A percentile compares a stretch with the other conserved stretches of the same genome.
phyloP scores from a whole-genome alignment of 129 eudicot genomes.

The Tagetes patula region DNA sequence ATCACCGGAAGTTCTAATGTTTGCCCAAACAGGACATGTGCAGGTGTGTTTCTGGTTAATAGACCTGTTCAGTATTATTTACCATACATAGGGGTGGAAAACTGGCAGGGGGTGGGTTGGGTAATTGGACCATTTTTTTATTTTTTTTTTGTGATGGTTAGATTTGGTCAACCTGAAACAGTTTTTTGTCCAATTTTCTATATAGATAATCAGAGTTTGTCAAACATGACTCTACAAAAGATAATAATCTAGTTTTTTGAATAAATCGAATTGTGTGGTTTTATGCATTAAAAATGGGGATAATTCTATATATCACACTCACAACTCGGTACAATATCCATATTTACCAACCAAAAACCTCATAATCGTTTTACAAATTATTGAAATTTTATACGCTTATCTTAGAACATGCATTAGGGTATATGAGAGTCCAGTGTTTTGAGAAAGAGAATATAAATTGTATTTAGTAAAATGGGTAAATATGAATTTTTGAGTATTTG shows the following conservation, averaged over 20 bases:
- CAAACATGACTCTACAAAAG: background rate
- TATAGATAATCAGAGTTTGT: background rate
- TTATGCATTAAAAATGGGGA: background rate
- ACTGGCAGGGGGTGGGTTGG: background rate
- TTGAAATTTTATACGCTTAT: background rate
- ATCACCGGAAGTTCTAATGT: too few relatives aligned
- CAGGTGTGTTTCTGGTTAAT: constrained; percentile 57
- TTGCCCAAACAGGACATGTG: constrained; percentile 61
- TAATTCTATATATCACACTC: background rate
- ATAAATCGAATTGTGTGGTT: background rate
- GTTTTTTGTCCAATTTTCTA: background rate
- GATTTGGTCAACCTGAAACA: background rate
- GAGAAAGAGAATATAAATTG: background rate
- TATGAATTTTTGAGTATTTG: background rate
- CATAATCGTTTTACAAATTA: background rate
- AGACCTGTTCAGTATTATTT: background rate
- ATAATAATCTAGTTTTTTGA: background rate
- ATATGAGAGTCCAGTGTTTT: background rate
- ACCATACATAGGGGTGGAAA: background rate
- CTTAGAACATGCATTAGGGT: background rate
- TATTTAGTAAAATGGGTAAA: background rate
- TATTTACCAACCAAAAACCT: background rate
- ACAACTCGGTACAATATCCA: background rate
- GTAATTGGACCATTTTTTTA: background rate
- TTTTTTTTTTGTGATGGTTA: background rate